A percentile compares a stretch with the other conserved stretches of the same genome.
phyloP scores from a whole-genome alignment of 139 green algal genomes.

The Coelastrella sp. region DNA sequence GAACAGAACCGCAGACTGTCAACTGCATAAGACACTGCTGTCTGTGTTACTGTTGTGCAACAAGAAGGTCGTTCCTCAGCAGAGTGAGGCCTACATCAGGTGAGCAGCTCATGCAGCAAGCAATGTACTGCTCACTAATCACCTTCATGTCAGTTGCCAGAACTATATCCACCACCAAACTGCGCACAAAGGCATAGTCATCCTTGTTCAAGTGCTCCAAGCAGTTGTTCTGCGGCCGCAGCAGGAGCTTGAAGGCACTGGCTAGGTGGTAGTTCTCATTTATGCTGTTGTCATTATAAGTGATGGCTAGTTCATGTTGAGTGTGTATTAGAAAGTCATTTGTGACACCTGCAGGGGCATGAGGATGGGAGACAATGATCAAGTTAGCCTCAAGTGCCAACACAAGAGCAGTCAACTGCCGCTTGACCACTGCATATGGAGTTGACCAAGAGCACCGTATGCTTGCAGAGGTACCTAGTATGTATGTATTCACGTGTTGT shows the following conservation, averaged over 20 bases:
- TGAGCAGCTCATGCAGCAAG: neutral
- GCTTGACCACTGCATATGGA: too few relatives aligned
- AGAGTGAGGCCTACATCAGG: too few relatives aligned
- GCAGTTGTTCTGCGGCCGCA: conserved; percentile 44
- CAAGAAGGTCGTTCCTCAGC: too few relatives aligned
- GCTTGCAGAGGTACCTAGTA: too few relatives aligned
- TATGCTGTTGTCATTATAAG: conserved; percentile 63
- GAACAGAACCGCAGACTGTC: neutral
- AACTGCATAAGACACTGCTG: neutral
- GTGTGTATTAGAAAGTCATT: conserved; percentile 63
- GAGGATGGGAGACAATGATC: neutral
- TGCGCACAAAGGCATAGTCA: conserved; percentile 39
- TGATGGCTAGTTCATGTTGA: conserved; percentile 49
- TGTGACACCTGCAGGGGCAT: conserved; percentile 42
- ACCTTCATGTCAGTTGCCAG: conserved; percentile 70
- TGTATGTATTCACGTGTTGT: too few relatives aligned
- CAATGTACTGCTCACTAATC: neutral
- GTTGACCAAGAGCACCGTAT: too few relatives aligned
- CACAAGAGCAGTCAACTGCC: too few relatives aligned
- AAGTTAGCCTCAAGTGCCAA: too few relatives aligned
- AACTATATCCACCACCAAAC: conserved; percentile 56
- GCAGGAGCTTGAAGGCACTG: conserved; percentile 64
- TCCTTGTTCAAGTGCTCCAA: conserved; percentile 38
- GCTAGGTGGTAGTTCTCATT: conserved; percentile 76
- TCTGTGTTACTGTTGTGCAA: too few relatives aligned